Evolutionary conservation across 2,329 filamentous ascomycete species (phyloP).

Genomic region (Penicillium sp.): DNA sequence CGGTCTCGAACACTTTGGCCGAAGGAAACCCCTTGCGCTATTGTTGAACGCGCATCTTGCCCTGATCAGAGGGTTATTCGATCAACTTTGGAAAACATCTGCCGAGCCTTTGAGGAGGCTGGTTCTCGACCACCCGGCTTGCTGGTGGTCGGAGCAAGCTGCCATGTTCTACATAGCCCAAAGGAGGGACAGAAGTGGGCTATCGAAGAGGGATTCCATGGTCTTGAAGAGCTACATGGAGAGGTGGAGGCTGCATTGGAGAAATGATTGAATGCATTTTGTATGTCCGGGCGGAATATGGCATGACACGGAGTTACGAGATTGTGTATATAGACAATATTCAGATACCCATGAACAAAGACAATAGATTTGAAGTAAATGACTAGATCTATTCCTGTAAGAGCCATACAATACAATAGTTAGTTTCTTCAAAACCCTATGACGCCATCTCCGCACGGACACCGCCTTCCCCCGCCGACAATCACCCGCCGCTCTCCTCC

Average conservation of each 20-base stretch:
- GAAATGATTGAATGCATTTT: slow-evolving; percentile 12
- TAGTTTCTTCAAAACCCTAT: slow-evolving; percentile 1
- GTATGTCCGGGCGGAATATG: neutral
- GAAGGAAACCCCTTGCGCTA: slow-evolving; percentile 78
- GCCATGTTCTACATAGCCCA: slow-evolving; percentile 71
- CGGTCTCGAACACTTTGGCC: slow-evolving; percentile 63
- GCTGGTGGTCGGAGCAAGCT: slow-evolving; percentile 82
- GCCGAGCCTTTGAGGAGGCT: slow-evolving; percentile 81
- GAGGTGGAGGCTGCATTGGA: slow-evolving; percentile 24
- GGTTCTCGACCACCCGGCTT: slow-evolving; percentile 88
- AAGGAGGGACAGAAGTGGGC: slow-evolving; percentile 69
- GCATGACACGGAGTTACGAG: slow-evolving; percentile 10
- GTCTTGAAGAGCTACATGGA: slow-evolving; percentile 61
- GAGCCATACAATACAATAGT: no score
- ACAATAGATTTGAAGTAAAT: neutral
- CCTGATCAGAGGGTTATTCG: slow-evolving; percentile 92
- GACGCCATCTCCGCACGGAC: slow-evolving; percentile 16
- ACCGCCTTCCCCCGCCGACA: slow-evolving; percentile 8
- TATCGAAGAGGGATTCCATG: slow-evolving; percentile 85
- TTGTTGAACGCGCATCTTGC: slow-evolving; percentile 91
- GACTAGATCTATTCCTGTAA: no score
- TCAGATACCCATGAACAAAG: slow-evolving; percentile 23
- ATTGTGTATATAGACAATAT: slow-evolving; percentile 27
- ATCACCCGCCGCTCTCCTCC: neutral
- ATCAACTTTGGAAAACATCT: slow-evolving; percentile 79